Evolutionary conservation across 805 yeast species (phyloP), one percentile per base, ranked within the genome.

Genomic region (Wickerhamomyces kurtzmanii): DNA sequence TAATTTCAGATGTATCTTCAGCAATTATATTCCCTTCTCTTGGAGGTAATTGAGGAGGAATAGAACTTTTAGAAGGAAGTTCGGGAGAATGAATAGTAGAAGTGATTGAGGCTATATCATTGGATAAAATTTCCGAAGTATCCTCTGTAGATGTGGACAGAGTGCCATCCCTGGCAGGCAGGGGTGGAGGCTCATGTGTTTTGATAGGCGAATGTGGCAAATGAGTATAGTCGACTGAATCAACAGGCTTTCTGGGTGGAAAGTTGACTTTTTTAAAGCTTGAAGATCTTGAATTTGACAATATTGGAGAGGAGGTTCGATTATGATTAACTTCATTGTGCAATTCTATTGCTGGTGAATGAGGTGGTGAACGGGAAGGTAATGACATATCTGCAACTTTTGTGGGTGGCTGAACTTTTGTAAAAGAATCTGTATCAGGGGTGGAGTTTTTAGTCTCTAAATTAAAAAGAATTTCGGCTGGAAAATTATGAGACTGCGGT

Each of bases 401-500:
- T 3, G 43, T 11, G 6, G 53, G 46, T 14, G 39, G 37, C 11
- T 30, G 20, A 19, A 36, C 33, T 17, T 33, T 36, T n/a, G 37
- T 21, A 3, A 21, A 28, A 6, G 17, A 19, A 10, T 31, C 38
- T 8, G 21, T 9, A 12, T 39, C 43, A 4, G 46, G 42, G 1
- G 24, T 22, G n/a, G n/a, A n/a, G n/a, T n/a, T n/a, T 10, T 33
- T 26, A 5, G 42, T 25, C 6, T 36, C 35, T 8, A 44, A 3
- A 1, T 42, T 46, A 24, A 31, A 38, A 26, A 47, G 12, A 28
- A 31, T 44, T 22, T 45, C 50, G 2, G 43, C 34, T 10, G 51
- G 52, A 30, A 47, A 47, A 5, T 39, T 31, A 17, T 44, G 52
- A 1, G 52, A 39, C 17, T 37, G 45, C 9, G 52, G 52, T 3